Evolutionary conservation across 2,329 filamentous ascomycete species (phyloP).

Genomic region (Tolypocladium capitatum): DNA sequence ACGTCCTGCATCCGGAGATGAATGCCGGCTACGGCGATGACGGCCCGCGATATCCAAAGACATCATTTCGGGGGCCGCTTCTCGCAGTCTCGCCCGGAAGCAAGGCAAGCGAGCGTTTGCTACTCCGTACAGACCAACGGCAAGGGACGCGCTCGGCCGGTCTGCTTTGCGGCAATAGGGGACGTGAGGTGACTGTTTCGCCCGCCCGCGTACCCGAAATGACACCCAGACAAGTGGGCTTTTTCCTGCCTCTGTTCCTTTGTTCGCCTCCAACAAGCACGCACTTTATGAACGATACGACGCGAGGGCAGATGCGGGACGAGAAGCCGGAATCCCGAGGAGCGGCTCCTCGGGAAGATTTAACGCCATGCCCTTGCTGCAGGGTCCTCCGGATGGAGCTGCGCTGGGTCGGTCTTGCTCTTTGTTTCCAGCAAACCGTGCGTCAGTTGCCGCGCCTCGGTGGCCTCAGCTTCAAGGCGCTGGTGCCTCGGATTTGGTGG

Average conservation of each 20-base stretch:
- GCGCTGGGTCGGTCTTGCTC: not conserved
- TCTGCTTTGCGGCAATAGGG: not conserved
- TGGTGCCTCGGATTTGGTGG: not conserved
- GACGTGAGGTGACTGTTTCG: not conserved
- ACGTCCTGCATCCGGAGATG: not conserved
- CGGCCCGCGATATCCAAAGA: not conserved
- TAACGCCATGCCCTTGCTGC: not conserved
- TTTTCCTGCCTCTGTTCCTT: not conserved
- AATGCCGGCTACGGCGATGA: not conserved
- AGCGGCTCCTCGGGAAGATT: not conserved
- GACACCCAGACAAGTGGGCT: not conserved
- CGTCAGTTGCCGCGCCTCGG: not conserved
- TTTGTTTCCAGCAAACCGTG: not conserved
- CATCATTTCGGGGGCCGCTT: not conserved
- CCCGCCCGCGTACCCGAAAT: slow-evolving; percentile 1
- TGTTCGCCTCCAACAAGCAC: not conserved
- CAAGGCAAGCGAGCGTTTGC: not conserved
- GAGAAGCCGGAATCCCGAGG: not conserved
- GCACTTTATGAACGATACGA: not conserved
- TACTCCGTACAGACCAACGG: not conserved
- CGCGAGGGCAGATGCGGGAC: not conserved
- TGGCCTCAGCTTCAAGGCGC: not conserved
- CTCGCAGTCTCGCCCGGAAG: not conserved
- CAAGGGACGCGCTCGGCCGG: not conserved
- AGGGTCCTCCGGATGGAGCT: not conserved